Base-by-base conservation (phyloP, 2,329 filamentous ascomycete genomes). In the Zarea fungicola region DNA sequence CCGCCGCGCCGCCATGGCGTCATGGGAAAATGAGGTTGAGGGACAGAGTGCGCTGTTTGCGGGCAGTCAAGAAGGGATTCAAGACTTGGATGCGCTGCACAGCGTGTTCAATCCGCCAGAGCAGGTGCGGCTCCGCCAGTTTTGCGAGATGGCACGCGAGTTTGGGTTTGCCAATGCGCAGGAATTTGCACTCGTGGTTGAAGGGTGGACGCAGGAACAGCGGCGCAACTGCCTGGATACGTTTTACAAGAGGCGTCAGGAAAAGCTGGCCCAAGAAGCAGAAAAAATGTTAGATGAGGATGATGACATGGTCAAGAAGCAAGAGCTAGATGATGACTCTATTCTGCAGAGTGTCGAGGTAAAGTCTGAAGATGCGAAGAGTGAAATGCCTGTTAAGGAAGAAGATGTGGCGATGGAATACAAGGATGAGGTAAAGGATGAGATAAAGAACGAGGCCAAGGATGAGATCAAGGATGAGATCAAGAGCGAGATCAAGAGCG, bases 161-260 rank as follows among this genome's bases (percentile, higher is more conserved):
- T 87, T 89, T 64, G 89, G 88, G 1, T 95, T 89, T 62, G 72
- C 76, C 1, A 84, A 80, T 62, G 83, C 85, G 1, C 87, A 83
- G 0, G 86, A 93, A 53, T 97, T 97, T 74, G 93, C 91, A 4
- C 71, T 96, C 31, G 82, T 90, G 13, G 91, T 97, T 3, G 93
- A 97, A 66, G 80, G 83, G 13, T 95, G 90, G 88, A 95, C 87
- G 39, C 87, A 92, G 64, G 87, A 86, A 60, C 78, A 93, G 68
- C 72, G 92, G 60, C 77, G 87, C 53, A 83, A 85, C 56, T 91
- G 82, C 65, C 71, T 97, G 22, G 87, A 95, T 49, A 72, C 71
- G 3, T 97, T 96, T 66, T 97, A 97, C 71, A 70, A 73, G 54
- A 75, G 74, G 56, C 75, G 91, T 54, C 76, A 81, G 61, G 76